A percentile compares a stretch with the other conserved stretches of the same genome.
Evolutionary conservation across 2,329 filamentous ascomycete genomes (phyloP).

Genomic region (Aspergillus amoenus): DNA sequence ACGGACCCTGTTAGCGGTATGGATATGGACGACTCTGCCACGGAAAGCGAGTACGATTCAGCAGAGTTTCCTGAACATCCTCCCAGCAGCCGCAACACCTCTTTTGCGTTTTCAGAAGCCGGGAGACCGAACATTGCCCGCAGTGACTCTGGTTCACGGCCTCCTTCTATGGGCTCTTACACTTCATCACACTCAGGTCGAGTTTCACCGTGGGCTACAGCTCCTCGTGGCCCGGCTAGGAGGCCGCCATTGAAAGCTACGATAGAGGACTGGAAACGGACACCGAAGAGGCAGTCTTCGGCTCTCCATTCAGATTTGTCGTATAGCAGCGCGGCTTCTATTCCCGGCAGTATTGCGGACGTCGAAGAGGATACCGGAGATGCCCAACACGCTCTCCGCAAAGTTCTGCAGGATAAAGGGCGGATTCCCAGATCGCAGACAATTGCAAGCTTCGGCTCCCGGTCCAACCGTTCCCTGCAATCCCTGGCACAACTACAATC

Average conservation of each 20-base stretch:
- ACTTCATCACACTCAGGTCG: conserved; percentile 43
- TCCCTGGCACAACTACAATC: conserved; percentile 41
- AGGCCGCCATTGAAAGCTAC: conserved; percentile 25
- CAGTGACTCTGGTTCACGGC: conserved; percentile 37
- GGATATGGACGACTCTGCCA: conserved; percentile 44
- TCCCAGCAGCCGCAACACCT: conserved; percentile 39
- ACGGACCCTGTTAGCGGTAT: conserved; percentile 38
- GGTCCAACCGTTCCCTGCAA: conserved; percentile 30
- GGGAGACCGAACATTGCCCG: conserved; percentile 30
- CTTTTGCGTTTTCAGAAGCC: conserved; percentile 39
- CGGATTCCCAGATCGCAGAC: conserved; percentile 27
- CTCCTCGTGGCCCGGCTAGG: conserved; percentile 27
- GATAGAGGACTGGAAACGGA: conserved; percentile 31
- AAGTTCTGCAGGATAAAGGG: conserved; percentile 41
- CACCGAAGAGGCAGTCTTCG: conserved; percentile 35
- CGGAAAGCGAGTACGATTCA: conserved; percentile 43
- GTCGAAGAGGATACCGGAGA: conserved; percentile 37
- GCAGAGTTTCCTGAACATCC: conserved; percentile 43
- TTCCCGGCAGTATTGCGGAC: conserved; percentile 26
- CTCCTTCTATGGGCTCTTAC: conserved; percentile 46
- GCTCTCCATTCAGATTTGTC: conserved; percentile 32
- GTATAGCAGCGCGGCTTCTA: conserved; percentile 30
- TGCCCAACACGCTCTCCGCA: conserved; percentile 48
- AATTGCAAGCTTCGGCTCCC: conserved; percentile 30
- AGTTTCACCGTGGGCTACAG: conserved; percentile 42